These are phyloP conservation scores for Solanum neorickii DNA, from an alignment of 257 asterid species.

Conservation along the genomic window DNA sequence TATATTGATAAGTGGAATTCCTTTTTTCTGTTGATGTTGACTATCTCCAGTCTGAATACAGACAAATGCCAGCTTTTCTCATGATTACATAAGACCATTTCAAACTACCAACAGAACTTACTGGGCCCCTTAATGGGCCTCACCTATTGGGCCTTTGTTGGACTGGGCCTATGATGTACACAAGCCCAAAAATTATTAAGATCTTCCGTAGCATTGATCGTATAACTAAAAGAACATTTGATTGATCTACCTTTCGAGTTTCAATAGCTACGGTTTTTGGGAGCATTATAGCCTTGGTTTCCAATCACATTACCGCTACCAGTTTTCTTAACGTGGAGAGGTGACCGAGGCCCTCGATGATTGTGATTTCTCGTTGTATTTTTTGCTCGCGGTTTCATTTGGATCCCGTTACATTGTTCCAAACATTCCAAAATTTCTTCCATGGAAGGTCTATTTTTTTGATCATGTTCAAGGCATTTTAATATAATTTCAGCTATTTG, in stretches of 20 bases:
- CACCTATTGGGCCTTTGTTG: not conserved
- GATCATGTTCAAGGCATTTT: slow-evolving; percentile 61
- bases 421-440: slow-evolving; percentile 28
- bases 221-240: not conserved
- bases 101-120: not conserved
- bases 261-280: slow-evolving; percentile 10
- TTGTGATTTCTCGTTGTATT: slow-evolving; percentile 7
- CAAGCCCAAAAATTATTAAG: not conserved
- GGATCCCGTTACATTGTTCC: slow-evolving; percentile 20
- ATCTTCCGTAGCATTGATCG: not conserved
- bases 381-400: slow-evolving; percentile 10
- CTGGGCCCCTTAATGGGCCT: not conserved
- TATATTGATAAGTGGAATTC: not conserved
- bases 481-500: slow-evolving; percentile 28
- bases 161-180: not conserved
- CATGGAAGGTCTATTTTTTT: slow-evolving; percentile 59
- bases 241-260: not conserved
- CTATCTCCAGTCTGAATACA: not conserved
- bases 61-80: not conserved
- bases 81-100: not conserved
- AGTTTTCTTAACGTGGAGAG: slow-evolving; percentile 11
- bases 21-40: not conserved
- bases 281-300: not conserved
- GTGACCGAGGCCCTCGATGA: slow-evolving; percentile 8
- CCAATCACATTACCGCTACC: not conserved